Evolutionary conservation across 139 green algal species (phyloP), one percentile per base, ranked within the genome.

Genomic region (Desmodesmus armatus): DNA sequence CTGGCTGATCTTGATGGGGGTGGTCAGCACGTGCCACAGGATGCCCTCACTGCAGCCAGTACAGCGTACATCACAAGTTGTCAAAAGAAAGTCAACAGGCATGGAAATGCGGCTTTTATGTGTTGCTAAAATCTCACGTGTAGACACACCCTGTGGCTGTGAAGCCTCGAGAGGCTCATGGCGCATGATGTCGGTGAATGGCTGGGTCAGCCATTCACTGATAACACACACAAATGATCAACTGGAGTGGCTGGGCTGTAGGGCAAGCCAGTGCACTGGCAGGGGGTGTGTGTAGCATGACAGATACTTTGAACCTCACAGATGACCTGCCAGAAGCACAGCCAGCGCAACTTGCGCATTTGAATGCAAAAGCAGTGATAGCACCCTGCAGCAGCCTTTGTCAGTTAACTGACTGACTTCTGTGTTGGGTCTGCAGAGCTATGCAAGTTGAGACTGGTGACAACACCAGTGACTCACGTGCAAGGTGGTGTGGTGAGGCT

Each of bases 11-110:
- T 37, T 65, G 3, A 83, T 44, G 31, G 76, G 77, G 27, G 85
- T 89, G 17, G 87, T 58, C 60, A 90, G 65, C n/a, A 93, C 85
- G 41, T 86, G 87, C 91, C 92, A 96, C 27, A 88, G 49, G 7
- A 96, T 78, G 9, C 83, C 89, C 85, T 96, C 92, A 7, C 85
- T 92, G 89, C 92, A 95, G 6, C 91, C 94, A 31, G n/a, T 9
- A 27, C 21, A 31, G 55, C 27, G 55, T 9, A 31, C 17, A 31
- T 9, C 17, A 9, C 5, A 19, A 27, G 21, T 9, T 19, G n/a
- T 15, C 55, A 65, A 13, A 7, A 13, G 55, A 27, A 65, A 19
- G 5, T 9, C 7, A 55, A 13, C 47, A 7, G 47, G 9, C 47
- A 7, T 55, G 9, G 9, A 21, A 13, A 55, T 13, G 55, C 55